Evolutionary conservation across 352 stramenopile genomes (phyloP).

Genomic region (Phytophthora capsici): DNA sequence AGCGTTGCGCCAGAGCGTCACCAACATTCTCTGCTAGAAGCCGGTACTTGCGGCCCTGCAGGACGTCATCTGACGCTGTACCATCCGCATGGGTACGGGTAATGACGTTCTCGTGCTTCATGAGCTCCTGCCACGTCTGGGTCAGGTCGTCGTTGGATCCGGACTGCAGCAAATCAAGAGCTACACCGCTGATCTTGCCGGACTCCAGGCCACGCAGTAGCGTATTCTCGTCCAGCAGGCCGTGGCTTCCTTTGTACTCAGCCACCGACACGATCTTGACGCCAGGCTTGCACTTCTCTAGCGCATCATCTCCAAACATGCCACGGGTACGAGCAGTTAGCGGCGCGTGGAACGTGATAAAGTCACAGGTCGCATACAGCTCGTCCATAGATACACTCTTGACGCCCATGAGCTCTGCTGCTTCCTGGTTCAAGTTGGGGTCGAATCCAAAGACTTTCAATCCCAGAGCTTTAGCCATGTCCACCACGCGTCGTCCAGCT

Average conservation of each 20-base stretch:
- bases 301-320: slow-evolving; percentile 85
- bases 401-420: slow-evolving; percentile 65
- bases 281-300: slow-evolving; percentile 90
- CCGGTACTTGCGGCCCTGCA: slow-evolving; percentile 71
- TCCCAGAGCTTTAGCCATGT: slow-evolving; percentile 77
- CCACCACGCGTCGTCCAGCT: slow-evolving; percentile 71
- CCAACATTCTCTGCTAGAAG: slow-evolving; percentile 81
- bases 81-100: slow-evolving; percentile 90
- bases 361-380: slow-evolving; percentile 85
- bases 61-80: slow-evolving; percentile 82
- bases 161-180: slow-evolving; percentile 76
- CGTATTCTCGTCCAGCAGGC: slow-evolving; percentile 85
- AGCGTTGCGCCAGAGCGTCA: slow-evolving; percentile 69
- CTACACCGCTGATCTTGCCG: slow-evolving; percentile 85
- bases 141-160: slow-evolving; percentile 35
- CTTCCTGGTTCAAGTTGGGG: slow-evolving; percentile 76
- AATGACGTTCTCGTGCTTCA: slow-evolving; percentile 90
- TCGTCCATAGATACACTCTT: slow-evolving; percentile 67
- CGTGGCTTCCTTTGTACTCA: slow-evolving; percentile 71
- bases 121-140: slow-evolving; percentile 67
- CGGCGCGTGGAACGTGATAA: slow-evolving; percentile 95
- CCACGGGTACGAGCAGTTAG: slow-evolving; percentile 92
- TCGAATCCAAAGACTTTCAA: slow-evolving; percentile 78
- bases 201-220: slow-evolving; percentile 71
- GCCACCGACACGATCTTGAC: slow-evolving; percentile 90